Percentiles rank a stretch among this genome's conserved stretches.
Evolutionary conservation across 2,329 filamentous ascomycete species (phyloP).

Genomic region (Diaporthe capsici): DNA sequence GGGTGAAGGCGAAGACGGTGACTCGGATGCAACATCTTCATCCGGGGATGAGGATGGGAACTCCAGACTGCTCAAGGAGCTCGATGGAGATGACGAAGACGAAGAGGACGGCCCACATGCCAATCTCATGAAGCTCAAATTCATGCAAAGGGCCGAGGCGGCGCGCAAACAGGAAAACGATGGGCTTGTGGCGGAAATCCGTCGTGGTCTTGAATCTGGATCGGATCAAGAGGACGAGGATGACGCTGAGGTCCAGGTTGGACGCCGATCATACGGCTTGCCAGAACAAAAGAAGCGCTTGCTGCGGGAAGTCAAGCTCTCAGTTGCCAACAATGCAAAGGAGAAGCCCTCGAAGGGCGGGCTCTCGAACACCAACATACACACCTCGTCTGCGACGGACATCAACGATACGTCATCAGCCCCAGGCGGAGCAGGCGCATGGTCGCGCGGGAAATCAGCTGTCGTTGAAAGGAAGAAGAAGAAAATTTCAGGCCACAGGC

Average conservation of each 20-base stretch:
- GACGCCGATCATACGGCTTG: conserved; percentile 78
- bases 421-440: conserved; percentile 55
- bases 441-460: conserved; percentile 52
- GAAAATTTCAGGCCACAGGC: conserved; percentile 45
- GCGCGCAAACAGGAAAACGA: conserved; percentile 85
- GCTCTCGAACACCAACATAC: background rate
- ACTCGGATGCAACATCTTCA: conserved; percentile 68
- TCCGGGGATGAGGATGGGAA: conserved; percentile 71
- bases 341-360: conserved; percentile 15
- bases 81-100: conserved; percentile 60
- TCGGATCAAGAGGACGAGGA: conserved; percentile 63
- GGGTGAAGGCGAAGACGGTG: conserved; percentile 52
- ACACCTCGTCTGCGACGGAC: background rate
- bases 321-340: conserved; percentile 32
- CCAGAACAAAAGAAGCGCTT: conserved; percentile 50
- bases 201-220: conserved; percentile 78
- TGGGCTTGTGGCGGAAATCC: conserved; percentile 77
- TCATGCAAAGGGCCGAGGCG: conserved; percentile 93
- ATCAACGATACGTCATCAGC: conserved; percentile 40
- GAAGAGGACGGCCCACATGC: conserved; percentile 70
- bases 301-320: conserved; percentile 48
- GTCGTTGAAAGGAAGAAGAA: conserved; percentile 53
- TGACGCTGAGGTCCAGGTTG: conserved; percentile 71
- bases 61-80: conserved; percentile 62
- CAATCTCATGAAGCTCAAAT: conserved; percentile 86